These are phyloP conservation scores for Logfia minima DNA, from an alignment of 129 eudicot species.

Conservation along the genomic window DNA sequence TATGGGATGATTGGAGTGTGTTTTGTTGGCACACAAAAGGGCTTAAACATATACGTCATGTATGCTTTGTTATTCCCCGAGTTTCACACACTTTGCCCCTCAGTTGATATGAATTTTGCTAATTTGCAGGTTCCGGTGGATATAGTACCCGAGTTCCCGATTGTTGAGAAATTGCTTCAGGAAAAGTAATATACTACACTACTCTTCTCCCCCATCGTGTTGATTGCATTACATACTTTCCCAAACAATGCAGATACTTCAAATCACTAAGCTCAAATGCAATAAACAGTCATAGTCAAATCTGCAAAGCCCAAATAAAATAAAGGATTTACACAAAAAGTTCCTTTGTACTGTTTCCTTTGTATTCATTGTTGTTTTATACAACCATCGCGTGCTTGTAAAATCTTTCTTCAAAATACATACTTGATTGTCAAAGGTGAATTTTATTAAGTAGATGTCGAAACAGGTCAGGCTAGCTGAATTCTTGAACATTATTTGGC, in stretches of 20 bases:
- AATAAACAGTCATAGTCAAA: too few relatives aligned
- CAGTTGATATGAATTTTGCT: slow-evolving; percentile 21
- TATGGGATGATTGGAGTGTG: too few relatives aligned
- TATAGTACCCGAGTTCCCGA: slow-evolving; percentile 69
- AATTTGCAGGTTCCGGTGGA: slow-evolving; percentile 87
- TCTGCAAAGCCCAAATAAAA: not conserved
- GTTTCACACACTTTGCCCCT: not conserved
- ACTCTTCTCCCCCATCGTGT: not conserved
- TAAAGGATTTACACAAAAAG: not conserved
- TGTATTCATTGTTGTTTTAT: not conserved
- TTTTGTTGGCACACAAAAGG: too few relatives aligned
- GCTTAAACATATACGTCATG: not conserved
- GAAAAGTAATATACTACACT: slow-evolving; percentile 3
- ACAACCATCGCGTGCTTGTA: not conserved
- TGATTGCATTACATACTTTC: not conserved
- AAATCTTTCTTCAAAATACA: not conserved
- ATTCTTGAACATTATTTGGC: too few relatives aligned
- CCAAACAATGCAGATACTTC: not conserved
- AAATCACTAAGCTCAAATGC: not conserved
- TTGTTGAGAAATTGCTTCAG: slow-evolving; percentile 51
- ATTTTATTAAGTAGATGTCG: too few relatives aligned
- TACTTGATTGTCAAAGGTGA: not conserved
- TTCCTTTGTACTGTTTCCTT: not conserved
- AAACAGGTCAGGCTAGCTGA: not conserved
- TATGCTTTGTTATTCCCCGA: not conserved